phyloP scores from a whole-genome alignment of 139 green algal species.

The Micractinium conductrix region DNA sequence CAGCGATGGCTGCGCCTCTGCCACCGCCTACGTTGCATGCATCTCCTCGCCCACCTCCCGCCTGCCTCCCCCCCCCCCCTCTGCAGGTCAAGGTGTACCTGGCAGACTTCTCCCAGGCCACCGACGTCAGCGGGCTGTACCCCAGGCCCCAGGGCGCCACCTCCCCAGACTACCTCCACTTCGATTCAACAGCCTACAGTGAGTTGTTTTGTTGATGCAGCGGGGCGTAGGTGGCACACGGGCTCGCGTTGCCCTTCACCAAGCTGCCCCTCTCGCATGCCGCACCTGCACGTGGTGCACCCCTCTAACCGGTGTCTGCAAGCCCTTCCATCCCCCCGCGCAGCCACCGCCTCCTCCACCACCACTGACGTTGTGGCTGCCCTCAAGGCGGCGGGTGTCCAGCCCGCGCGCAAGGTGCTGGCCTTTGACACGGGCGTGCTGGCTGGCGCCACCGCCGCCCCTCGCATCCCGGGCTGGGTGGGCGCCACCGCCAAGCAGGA shows the following conservation, averaged over 20 bases:
- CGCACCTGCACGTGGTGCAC: no score
- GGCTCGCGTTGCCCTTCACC: no score
- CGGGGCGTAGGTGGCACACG: no score
- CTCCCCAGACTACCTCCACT: conserved; percentile 4
- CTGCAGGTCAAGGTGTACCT: background rate
- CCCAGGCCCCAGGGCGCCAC: background rate
- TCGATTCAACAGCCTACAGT: background rate
- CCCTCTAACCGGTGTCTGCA: no score
- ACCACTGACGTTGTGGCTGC: background rate
- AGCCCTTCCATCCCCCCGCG: background rate
- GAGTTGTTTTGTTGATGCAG: no score
- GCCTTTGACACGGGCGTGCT: conserved; percentile 6
- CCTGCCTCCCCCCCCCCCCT: no score
- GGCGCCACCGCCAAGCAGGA: conserved; percentile 11
- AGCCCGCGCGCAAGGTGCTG: background rate
- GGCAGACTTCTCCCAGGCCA: background rate
- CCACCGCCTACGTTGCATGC: no score
- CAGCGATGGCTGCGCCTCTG: no score
- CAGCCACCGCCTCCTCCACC: conserved; percentile 1
- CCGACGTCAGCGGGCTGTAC: conserved; percentile 3
- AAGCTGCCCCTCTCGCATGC: no score
- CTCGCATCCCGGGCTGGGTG: conserved; percentile 1
- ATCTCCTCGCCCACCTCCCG: no score
- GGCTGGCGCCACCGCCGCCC: background rate
- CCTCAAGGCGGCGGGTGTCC: background rate